These are phyloP conservation scores for Tetrahymena borealis DNA, from an alignment of 73 alveolate species.

Conservation along the genomic window DNA sequence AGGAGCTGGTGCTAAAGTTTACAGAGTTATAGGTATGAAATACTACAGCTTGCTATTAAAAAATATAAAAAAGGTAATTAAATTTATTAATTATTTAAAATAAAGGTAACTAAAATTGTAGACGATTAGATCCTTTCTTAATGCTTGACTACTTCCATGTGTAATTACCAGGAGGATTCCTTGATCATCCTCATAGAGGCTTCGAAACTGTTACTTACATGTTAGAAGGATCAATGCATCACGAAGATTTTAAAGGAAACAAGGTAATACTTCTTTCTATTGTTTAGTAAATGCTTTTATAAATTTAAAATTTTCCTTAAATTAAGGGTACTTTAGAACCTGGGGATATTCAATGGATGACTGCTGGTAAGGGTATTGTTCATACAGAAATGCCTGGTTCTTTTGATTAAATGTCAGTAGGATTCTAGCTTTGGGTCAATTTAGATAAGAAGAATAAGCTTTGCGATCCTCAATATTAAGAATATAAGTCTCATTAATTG, in stretches of 20 bases:
- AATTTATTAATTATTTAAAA: background rate
- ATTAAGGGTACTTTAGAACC: slow-evolving; percentile 51
- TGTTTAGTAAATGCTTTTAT: too few species aligned
- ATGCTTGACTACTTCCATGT: slow-evolving; percentile 55
- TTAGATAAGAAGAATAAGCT: slow-evolving; percentile 48
- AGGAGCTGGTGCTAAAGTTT: slow-evolving; percentile 68
- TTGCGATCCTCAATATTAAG: slow-evolving; percentile 73
- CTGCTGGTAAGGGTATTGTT: slow-evolving; percentile 89
- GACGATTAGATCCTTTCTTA: slow-evolving; percentile 62
- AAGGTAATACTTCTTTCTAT: too few species aligned
- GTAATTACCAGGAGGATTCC: slow-evolving; percentile 70
- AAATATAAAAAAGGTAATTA: background rate
- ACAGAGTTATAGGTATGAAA: slow-evolving; percentile 30
- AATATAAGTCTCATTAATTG: slow-evolving; percentile 15
- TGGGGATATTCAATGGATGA: slow-evolving; percentile 92
- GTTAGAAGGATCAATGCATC: slow-evolving; percentile 53
- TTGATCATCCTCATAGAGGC: slow-evolving; percentile 87
- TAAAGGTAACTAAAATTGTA: slow-evolving; percentile 24
- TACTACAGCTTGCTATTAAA: background rate
- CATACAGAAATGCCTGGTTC: slow-evolving; percentile 88
- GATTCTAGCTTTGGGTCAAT: slow-evolving; percentile 78
- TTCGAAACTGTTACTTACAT: slow-evolving; percentile 79
- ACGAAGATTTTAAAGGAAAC: slow-evolving; percentile 74
- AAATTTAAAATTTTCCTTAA: too few species aligned
- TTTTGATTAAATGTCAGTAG: slow-evolving; percentile 46